Evolutionary conservation across 129 eudicot genomes (phyloP), one percentile per base, ranked within the genome.

Genomic region (Centrapalus pauciflorus): DNA sequence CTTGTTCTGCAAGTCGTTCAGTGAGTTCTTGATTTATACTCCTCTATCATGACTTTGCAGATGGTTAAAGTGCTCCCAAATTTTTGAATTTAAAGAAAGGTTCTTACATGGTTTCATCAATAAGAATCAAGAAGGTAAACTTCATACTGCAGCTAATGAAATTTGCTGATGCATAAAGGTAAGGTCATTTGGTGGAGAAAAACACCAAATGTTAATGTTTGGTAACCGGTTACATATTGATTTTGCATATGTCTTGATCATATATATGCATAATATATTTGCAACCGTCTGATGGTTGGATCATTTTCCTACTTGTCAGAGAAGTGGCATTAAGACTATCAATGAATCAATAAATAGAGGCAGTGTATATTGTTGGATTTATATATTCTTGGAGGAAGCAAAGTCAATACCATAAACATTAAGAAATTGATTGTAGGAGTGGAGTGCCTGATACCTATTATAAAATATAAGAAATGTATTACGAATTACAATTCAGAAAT

Each of bases 151-250:
- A n/a, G n/a, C n/a, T 50, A 46, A 59, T 32, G 23, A 34, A 13
- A 62, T 21, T 20, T 76, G 5, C 64, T 73, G 63, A 38, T 66
- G 61, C 40, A 20, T 69, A 70, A 83, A 93, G 98, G 98, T 93
- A 51, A 85, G 98, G 74, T 88, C 98, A 45, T 93, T 93, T 64
- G 82, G 96, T 49, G 98, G 98, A 63, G 98, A 93, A 72, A 93
- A 88, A 75, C 98, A 89, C 51, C 98, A 88, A 82, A 93, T 93
- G 98, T 76, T 92, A 71, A 71, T 71, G 76, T 93, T 93, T 54
- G 92, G 89, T 65, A 81, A 73, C 58, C 91, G 98, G 98, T 93
- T 55, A 67, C 60, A 71, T 46, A 16, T 7, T 61, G 46, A 34
- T 51, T 65, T n/a, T n/a, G 4, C 35, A 20, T 50, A 55, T 32